Evolutionary conservation across 164 flowering plant species (phyloP), one percentile per base, ranked within the genome.

Genomic region (Saururus chinensis): DNA sequence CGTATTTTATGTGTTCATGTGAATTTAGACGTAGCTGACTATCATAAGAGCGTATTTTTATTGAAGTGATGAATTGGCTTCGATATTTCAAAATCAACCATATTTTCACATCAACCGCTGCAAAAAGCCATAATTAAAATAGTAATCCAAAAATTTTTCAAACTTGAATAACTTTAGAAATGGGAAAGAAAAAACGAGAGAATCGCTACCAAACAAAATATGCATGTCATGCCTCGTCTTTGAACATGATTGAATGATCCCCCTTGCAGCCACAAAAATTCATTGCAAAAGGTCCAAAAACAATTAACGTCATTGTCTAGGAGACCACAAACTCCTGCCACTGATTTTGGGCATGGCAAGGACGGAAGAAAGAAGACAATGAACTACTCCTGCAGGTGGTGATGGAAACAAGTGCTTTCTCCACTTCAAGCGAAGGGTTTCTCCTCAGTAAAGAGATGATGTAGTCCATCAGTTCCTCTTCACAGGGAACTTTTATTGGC

Each of bases 401-500:
- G 16, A 66, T 40, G 20, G 72, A 71, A 14, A 66, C 67, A 56
- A 68, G 68, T 19, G 70, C 72, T 42, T 60, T 68, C 64, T 68
- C 75, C 56, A 62, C 67, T 60, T 68, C 73, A 30, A 52, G 56
- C 4, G 62, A 55, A 60, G 73, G 67, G 52, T 66, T 74, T 60
- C 60, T 70, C 62, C 67, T 63, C 26, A 78, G 61, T 63, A 78
- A 41, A 57, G 69, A 61, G 30, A 78, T 66, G 56, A 78, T 73
- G 64, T 69, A 68, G 24, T 70, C 76, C 76, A 75, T 72, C 52
- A 78, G 51, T 66, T 75, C 77, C 61, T 76, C 71, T 57, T 78
- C 82, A 70, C 77, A 76, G 42, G 82, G 79, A n/a, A 78, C 74
- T 58, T 62, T 63, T 4, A 78, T 64, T n/a, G 79, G 82, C 1